These are phyloP conservation scores for Hymenochaete sp. DNA, from an alignment of 1,284 basidiomycete species.

Conservation along the genomic window DNA sequence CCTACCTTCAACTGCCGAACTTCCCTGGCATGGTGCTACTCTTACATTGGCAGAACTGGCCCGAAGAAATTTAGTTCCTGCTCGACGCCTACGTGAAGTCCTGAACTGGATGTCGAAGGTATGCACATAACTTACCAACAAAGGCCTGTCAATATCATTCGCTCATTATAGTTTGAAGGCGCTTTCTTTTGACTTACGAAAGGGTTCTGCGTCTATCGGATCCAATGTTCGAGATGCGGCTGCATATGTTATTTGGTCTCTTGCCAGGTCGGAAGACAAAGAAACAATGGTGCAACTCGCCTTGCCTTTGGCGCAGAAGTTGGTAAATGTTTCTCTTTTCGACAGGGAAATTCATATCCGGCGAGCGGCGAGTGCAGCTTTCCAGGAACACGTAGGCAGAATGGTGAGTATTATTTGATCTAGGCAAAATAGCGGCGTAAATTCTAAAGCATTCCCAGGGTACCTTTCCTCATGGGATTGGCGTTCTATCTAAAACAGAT, in stretches of 20 bases:
- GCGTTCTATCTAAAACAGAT: slow-evolving; percentile 85
- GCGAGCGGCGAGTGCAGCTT: slow-evolving; percentile 95
- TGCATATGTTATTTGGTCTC: slow-evolving; percentile 91
- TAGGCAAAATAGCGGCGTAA: background rate
- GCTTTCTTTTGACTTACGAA: slow-evolving; percentile 85
- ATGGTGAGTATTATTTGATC: slow-evolving; percentile 47
- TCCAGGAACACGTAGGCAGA: slow-evolving; percentile 94
- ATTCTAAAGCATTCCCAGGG: slow-evolving; percentile 39
- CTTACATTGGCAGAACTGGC: slow-evolving; percentile 90
- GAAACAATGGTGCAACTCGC: slow-evolving; percentile 57
- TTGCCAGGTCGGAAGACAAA: slow-evolving; percentile 70
- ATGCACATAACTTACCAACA: slow-evolving; percentile 22
- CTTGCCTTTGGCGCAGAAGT: slow-evolving; percentile 53
- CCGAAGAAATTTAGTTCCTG: slow-evolving; percentile 64
- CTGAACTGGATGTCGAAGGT: slow-evolving; percentile 78
- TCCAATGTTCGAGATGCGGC: slow-evolving; percentile 93
- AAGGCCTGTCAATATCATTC: slow-evolving; percentile 14
- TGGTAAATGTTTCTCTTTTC: slow-evolving; percentile 76
- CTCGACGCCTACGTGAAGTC: slow-evolving; percentile 49
- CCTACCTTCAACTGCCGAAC: slow-evolving; percentile 69
- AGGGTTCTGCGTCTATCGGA: slow-evolving; percentile 89
- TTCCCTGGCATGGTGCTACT: slow-evolving; percentile 92
- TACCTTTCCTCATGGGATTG: slow-evolving; percentile 89
- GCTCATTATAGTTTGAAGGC: slow-evolving; percentile 42
- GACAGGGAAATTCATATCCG: slow-evolving; percentile 94